Base-by-base conservation (phyloP, 78 protist species). In the Cyanophora paradoxa region DNA sequence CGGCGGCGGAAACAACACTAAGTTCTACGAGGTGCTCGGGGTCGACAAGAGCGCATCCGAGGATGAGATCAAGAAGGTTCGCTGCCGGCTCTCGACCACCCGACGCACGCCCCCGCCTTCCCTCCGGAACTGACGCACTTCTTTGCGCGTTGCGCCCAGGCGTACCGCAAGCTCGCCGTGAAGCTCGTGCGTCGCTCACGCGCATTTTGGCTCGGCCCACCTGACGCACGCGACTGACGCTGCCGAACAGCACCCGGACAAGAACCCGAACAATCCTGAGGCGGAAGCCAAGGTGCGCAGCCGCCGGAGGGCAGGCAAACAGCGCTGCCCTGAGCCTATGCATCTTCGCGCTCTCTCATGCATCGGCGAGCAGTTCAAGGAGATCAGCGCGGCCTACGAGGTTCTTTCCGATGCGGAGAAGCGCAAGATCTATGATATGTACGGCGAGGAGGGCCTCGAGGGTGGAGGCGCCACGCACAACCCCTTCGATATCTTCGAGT, bases 371-470 rank as follows among this genome's bases (percentile, higher is more conserved):
- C 39, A 74, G 80, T 95, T 95, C 90, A 90, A 93, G 79, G 93
- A 91, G 76, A 78, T 93, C 61, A 72, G 83, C 28, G 66, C 64
- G 7, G 97, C 97, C 16, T 93, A 85, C 75, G 96, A 96, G 3
- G 89, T 93, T 1, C 85, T 96, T 22, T 28, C 72, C 68, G 94
- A 96, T 48, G 39, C 57, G 28, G 73, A 89, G 73, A 96, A 92
- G 83, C 82, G 97, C 33, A 42, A 50, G n/a, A 1, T 76, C 31
- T 96, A 96, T 77, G 99, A 96, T 61, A 74, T 64, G 62, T 77
- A 82, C 74, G 98, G 98, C 57, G 90, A 82, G 75, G 92, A 90
- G 66, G 97, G 92, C 31, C 77, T 93, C 10, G 74, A 81, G 48
- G 85, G 79, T 30, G 94, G 93, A 31, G 87, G 90, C 24, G 84